Percentiles rank a stretch among this genome's conserved stretches.
phyloP scores from a whole-genome alignment of 805 yeast species.

The Yarrowia sp. region DNA sequence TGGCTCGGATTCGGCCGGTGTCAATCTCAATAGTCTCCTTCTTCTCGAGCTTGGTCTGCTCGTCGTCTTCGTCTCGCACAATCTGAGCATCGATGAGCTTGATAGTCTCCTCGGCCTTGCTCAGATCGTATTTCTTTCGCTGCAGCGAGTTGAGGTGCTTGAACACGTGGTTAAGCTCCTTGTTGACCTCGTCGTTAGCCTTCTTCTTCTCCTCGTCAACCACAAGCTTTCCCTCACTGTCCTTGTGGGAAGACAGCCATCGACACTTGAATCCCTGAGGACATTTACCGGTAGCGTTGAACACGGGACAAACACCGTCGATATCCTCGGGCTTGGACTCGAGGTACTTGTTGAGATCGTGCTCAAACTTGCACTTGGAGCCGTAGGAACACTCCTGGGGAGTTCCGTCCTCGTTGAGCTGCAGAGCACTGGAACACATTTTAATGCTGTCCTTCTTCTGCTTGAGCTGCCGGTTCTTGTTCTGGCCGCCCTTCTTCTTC shows the following conservation, averaged over 20 bases:
- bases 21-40: slow-evolving; percentile 55
- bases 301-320: slow-evolving; percentile 85
- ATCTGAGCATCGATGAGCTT: slow-evolving; percentile 63
- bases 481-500: slow-evolving; percentile 75
- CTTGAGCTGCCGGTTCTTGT: slow-evolving; percentile 77
- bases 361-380: slow-evolving; percentile 76
- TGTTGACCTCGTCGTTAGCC: slow-evolving; percentile 51
- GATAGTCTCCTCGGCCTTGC: slow-evolving; percentile 62
- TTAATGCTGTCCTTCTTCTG: slow-evolving; percentile 70
- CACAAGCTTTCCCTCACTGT: slow-evolving; percentile 52
- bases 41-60: slow-evolving; percentile 50
- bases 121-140: slow-evolving; percentile 67
- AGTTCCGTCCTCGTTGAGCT: slow-evolving; percentile 39
- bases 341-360: slow-evolving; percentile 72
- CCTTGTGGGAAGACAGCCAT: slow-evolving; percentile 77
- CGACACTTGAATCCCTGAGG: slow-evolving; percentile 93
- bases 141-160: slow-evolving; percentile 53
- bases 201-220: slow-evolving; percentile 55
- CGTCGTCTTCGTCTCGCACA: slow-evolving; percentile 47
- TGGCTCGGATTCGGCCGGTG: slow-evolving; percentile 48
- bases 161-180: slow-evolving; percentile 70
- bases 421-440: slow-evolving; percentile 62
- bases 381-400: slow-evolving; percentile 59
- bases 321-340: slow-evolving; percentile 72
- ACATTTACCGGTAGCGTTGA: slow-evolving; percentile 80